Conservation (phyloP, 2,329 filamentous ascomycete genomes). For the Diaporthe sp. region DNA sequence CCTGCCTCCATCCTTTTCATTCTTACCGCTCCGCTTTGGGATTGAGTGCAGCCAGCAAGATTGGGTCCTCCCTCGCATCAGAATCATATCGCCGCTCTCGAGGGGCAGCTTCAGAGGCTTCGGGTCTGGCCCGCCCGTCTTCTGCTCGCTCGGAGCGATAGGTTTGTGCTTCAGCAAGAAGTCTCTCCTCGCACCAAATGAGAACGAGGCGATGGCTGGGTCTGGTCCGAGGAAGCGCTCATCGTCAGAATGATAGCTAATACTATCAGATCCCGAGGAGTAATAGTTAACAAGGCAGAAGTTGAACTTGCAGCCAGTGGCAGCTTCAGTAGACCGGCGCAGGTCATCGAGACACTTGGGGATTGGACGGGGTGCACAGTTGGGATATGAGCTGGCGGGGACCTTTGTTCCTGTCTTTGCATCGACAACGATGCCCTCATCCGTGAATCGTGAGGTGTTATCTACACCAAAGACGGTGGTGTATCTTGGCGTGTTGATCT, state of each 20-base stretch:
- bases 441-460: conserved; percentile 72
- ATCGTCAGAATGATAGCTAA: conserved; percentile 85
- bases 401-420: conserved; percentile 56
- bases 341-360: conserved; percentile 78
- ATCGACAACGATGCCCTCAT: conserved; percentile 59
- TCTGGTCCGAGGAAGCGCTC: conserved; percentile 80
- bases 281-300: conserved; percentile 90
- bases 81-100: conserved; percentile 80
- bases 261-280: conserved; percentile 81
- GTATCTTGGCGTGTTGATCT: conserved; percentile 70
- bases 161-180: conserved; percentile 87
- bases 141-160: conserved; percentile 50
- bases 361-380: conserved; percentile 76
- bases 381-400: conserved; percentile 67
- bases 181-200: conserved; percentile 79
- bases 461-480: conserved; percentile 72
- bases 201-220: conserved; percentile 82
- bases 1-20: conserved; percentile 72
- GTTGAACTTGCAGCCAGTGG: conserved; percentile 79
- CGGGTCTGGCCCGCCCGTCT: conserved; percentile 48
- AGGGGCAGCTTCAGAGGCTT: conserved; percentile 67
- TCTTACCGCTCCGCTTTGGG: conserved; percentile 78
- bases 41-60: conserved; percentile 83
- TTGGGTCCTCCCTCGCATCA: conserved; percentile 85
- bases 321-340: conserved; percentile 73